A percentile compares a stretch with the other conserved stretches of the same genome.
These are phyloP conservation scores for Trematosphaeria pertusa DNA, from an alignment of 2,329 filamentous ascomycete genomes.

Conservation along the genomic window DNA sequence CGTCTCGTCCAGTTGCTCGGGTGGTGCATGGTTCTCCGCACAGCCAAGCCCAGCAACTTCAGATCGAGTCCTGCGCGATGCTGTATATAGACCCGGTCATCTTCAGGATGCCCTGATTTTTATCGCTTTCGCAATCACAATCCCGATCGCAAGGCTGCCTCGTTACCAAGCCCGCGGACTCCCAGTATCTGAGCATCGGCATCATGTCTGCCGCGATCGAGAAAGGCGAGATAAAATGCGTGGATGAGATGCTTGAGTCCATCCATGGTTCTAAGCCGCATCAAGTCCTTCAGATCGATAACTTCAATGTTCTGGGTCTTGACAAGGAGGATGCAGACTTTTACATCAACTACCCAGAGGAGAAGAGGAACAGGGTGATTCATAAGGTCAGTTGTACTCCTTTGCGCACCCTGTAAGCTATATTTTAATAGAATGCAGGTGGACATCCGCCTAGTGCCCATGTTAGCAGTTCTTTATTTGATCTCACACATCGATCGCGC, in stretches of 20 bases:
- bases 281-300: constrained; percentile 34
- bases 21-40: too few species aligned
- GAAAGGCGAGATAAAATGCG: constrained; percentile 29
- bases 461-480: constrained; percentile 52
- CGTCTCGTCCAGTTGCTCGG: too few species aligned
- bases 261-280: constrained; percentile 22
- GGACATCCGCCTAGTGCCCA: constrained; percentile 43
- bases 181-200: too few species aligned
- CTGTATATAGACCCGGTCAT: too few species aligned
- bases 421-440: too few species aligned
- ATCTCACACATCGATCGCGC: constrained; percentile 63
- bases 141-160: not conserved
- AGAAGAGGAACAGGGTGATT: constrained; percentile 53
- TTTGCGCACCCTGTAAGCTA: too few species aligned
- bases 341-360: constrained; percentile 41
- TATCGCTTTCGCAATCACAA: too few species aligned
- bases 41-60: too few species aligned
- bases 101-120: too few species aligned
- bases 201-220: constrained; percentile 25
- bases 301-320: constrained; percentile 29
- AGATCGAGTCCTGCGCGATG: too few species aligned
- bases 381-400: too few species aligned
- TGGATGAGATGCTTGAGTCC: constrained; percentile 30
- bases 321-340: constrained; percentile 12
- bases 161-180: not conserved